Base-by-base conservation (phyloP, 805 yeast genomes). In the Candida gorgasii region DNA sequence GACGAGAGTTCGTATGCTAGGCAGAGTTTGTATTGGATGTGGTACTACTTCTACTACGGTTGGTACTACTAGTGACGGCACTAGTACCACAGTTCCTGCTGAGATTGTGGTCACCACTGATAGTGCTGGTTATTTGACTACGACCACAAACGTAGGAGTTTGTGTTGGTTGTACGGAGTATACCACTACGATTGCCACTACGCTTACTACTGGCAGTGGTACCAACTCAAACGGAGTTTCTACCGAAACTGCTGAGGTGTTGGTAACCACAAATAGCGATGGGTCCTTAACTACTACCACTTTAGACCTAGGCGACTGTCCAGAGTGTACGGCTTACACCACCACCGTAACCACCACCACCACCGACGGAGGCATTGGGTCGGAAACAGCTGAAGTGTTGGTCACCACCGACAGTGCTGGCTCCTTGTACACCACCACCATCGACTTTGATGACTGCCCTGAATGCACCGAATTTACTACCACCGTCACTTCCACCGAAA, bases 281-380 rank as follows among this genome's bases (percentile, higher is more conserved):
- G 49, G 47, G 15, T 18, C 24, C 7, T 32, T 39, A 12, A 12
- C 12, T 12, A 43, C 47, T 12, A 36, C 44, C 16, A 35, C 37
- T 15, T 33, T 8, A 6, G 12, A 11, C 9, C 9, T 24, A 13
- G 29, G 18, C 12, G 45, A 39, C 15, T 49, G 53, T 40, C 40
- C 45, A 19, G 51, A 44, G 18, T 49, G 50, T 38, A 45, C 54
- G 29, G 48, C 39, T 1, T 48, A 46, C 32, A 45, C 48, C 18
- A 43, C 44, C 14, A 42, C 40, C 22, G 28, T 39, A 16, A 41
- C 42, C 24, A 42, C 44, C 17, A 46, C 51, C 9, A 36, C 34
- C 17, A 13, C 49, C 1, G 26, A 35, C 27, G 52, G 50, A 22
- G 16, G 15, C 11, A 24, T 39, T 13, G 12, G 40, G 5, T 43